Percentiles rank a stretch among this genome's conserved stretches.
These are phyloP conservation scores for Cocos nucifera DNA, from an alignment of 176 grass and related monocot species.

Conservation along the genomic window DNA sequence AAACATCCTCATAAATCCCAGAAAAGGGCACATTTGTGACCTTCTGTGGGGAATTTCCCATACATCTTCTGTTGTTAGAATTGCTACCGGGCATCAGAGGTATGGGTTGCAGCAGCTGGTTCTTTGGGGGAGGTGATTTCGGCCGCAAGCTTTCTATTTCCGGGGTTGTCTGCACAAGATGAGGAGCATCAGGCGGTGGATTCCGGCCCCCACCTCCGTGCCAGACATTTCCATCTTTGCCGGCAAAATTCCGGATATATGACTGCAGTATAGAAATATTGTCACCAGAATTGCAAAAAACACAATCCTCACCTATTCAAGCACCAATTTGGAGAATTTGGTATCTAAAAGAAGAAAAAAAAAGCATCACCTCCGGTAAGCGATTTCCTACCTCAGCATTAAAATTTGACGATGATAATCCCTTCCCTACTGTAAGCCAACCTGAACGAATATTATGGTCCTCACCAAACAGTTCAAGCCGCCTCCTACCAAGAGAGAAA, in stretches of 20 bases:
- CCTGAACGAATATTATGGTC: slow-evolving; percentile 90
- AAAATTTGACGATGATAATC: slow-evolving; percentile 86
- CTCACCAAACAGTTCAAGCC: slow-evolving; percentile 90
- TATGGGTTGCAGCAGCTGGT: slow-evolving; percentile 32
- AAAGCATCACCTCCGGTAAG: too few species aligned
- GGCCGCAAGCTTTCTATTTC: slow-evolving; percentile 82
- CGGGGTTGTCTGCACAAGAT: slow-evolving; percentile 74
- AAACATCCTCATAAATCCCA: not conserved
- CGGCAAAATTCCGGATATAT: slow-evolving; percentile 53
- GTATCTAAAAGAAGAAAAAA: too few species aligned
- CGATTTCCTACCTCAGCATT: slow-evolving; percentile 59
- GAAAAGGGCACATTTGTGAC: slow-evolving; percentile 3
- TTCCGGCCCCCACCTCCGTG: slow-evolving; percentile 80
- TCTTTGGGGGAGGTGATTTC: slow-evolving; percentile 74
- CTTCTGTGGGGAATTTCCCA: slow-evolving; percentile 25
- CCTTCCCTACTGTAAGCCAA: slow-evolving; percentile 89
- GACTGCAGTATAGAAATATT: slow-evolving; percentile 19
- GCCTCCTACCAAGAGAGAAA: slow-evolving; percentile 88
- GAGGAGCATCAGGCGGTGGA: slow-evolving; percentile 82
- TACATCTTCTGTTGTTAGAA: slow-evolving; percentile 34
- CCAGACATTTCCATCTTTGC: slow-evolving; percentile 86
- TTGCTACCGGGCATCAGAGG: slow-evolving; percentile 16
- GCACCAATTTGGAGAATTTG: too few species aligned
- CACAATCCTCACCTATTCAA: too few species aligned
- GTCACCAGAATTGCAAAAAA: too few species aligned